Evolutionary conservation across 805 yeast species (phyloP), one percentile per base, ranked within the genome.

Genomic region (Candida rishiriensis): DNA sequence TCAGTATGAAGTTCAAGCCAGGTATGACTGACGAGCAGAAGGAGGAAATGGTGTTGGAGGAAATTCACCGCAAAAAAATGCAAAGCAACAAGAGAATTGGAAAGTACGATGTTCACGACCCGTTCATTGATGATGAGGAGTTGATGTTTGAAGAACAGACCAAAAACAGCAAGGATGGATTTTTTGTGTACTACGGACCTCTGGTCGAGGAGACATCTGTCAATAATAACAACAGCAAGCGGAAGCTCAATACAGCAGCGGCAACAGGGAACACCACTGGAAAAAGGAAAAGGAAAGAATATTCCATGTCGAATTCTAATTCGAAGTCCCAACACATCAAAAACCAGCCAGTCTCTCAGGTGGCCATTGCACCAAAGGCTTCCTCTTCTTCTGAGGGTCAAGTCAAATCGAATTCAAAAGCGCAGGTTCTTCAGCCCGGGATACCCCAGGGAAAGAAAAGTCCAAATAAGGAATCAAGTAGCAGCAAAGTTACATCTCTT

Each of bases 111-210:
- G 72, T 79, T 39, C 82, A 86, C 48, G 99, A 93, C 64, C 99
- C 98, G 2, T 93, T 93, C 58, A 93, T 93, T 46, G 99, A 93
- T 66, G 99, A 93, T 65, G 78, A 88, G 13, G 99, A 93, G 65
- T 69, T 89, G 54, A 76, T 80, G 45, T 85, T 93, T 85, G 99
- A 93, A 65, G 97, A 90, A 62, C 95, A 86, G 56, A 81, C 95
- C 9, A 90, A 91, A 2, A 81, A 91, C 1, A 89, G 97, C 0
- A 85, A 85, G 52, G 98, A 93, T 58, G 99, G 98, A 1, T 93
- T 90, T 61, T 93, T 91, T 54, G 97, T 93, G 0, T 93, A 82
- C 64, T 87, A 89, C 70, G 99, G 99, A 0, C 95, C 96, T 2
- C 68, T 91, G 47, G 80, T 84, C 28, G 90, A 84, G 38, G 81